Conservation (phyloP, 2,329 filamentous ascomycete genomes). For the Bipolaris gigantea region DNA sequence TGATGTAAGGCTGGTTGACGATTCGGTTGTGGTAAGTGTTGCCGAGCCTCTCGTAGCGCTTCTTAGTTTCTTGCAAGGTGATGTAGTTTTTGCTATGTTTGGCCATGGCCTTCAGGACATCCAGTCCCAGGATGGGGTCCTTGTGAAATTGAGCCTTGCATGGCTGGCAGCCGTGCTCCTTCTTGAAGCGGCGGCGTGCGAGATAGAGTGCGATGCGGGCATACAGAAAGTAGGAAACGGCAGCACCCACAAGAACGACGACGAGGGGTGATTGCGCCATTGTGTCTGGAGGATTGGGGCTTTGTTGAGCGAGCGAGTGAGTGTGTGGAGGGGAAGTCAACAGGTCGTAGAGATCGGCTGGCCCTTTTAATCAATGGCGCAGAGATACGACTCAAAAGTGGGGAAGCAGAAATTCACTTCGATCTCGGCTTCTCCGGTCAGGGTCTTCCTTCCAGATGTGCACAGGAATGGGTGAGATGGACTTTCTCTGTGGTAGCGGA, state of each 20-base stretch:
- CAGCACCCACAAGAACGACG: conserved; percentile 34
- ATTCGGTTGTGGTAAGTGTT: conserved; percentile 49
- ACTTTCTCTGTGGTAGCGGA: too few species aligned
- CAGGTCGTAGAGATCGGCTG: neutral
- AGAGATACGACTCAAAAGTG: neutral
- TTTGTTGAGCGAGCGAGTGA: neutral
- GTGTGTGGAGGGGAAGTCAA: neutral
- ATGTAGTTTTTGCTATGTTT: conserved; percentile 41
- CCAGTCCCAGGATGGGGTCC: conserved; percentile 59
- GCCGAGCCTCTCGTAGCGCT: conserved; percentile 30
- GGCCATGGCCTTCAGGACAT: conserved; percentile 50
- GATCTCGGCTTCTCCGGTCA: neutral
- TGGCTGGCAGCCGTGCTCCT: conserved; percentile 53
- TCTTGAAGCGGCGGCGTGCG: conserved; percentile 43
- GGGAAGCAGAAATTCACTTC: neutral
- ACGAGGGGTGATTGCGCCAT: conserved; percentile 34
- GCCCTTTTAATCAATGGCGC: neutral
- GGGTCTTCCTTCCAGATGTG: neutral
- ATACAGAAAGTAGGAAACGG: conserved; percentile 42
- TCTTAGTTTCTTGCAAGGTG: conserved; percentile 22
- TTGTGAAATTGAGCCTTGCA: conserved; percentile 53
- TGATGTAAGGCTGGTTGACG: conserved; percentile 39
- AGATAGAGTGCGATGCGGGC: conserved; percentile 40
- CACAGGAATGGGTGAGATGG: too few species aligned
- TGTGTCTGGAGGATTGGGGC: neutral